These are phyloP conservation scores for Phaffomyces opuntiae DNA, from an alignment of 805 yeast species.

Conservation along the genomic window DNA sequence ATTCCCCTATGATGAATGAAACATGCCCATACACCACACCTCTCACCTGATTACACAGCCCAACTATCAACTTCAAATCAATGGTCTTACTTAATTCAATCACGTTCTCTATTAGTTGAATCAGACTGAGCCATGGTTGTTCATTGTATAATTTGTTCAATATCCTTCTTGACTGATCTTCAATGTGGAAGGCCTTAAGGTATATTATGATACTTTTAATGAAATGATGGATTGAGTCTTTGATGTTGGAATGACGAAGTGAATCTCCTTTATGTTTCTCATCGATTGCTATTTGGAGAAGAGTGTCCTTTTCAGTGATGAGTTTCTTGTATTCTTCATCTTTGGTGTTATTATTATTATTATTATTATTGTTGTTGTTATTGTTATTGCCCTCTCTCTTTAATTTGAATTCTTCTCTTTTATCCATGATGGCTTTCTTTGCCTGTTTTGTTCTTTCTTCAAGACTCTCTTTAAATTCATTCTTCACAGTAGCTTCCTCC, in stretches of 20 bases:
- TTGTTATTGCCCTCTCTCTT: too few relatives aligned
- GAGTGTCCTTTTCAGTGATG: too few relatives aligned
- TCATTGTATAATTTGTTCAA: constrained; percentile 7
- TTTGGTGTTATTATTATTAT: too few relatives aligned
- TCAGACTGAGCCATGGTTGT: constrained; percentile 16
- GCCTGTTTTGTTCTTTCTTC: too few relatives aligned
- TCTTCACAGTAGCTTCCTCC: too few relatives aligned
- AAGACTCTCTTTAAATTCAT: too few relatives aligned
- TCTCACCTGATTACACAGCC: constrained; percentile 13
- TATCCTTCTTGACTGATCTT: constrained; percentile 14
- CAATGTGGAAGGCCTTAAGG: constrained; percentile 17
- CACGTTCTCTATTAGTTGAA: constrained; percentile 9
- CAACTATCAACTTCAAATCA: constrained; percentile 6
- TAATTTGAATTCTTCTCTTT: too few relatives aligned
- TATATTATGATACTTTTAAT: constrained; percentile 17
- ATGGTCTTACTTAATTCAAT: too few relatives aligned
- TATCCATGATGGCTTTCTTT: too few relatives aligned
- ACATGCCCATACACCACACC: constrained; percentile 14
- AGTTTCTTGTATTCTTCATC: too few relatives aligned
- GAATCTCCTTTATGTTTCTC: constrained; percentile 18
- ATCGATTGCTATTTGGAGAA: too few relatives aligned
- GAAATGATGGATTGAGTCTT: constrained; percentile 7
- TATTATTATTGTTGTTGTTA: too few relatives aligned
- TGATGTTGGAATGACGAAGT: not conserved
- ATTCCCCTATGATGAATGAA: constrained; percentile 6